Evolutionary conservation across 257 asterid genomes (phyloP).

Genomic region (Knoxia roxburghii): DNA sequence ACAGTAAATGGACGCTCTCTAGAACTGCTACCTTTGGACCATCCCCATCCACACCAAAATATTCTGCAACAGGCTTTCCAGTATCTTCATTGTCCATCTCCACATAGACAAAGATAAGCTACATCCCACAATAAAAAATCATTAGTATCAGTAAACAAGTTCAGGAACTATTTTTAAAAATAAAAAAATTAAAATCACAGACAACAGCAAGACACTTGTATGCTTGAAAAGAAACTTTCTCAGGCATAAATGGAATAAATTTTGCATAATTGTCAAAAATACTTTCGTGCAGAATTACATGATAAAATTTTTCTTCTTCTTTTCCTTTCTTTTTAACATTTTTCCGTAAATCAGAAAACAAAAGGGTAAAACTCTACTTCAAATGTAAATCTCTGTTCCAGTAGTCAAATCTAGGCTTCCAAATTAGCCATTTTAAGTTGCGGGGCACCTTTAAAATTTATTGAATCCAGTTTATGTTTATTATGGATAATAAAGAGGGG

Average conservation of each 20-base stretch:
- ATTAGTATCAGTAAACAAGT: constrained; percentile 7
- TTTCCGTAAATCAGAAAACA: neutral
- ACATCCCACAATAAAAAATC: constrained; percentile 26
- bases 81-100: constrained; percentile 70
- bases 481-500: neutral
- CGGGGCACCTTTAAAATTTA: neutral
- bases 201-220: neutral
- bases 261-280: too few species aligned
- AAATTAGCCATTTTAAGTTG: neutral
- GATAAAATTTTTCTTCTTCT: neutral
- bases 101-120: constrained; percentile 73
- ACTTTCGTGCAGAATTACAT: neutral
- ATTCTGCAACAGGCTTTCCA: constrained; percentile 86
- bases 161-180: neutral
- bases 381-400: neutral
- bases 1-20: neutral
- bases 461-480: neutral
- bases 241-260: neutral
- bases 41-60: constrained; percentile 72
- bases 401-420: neutral
- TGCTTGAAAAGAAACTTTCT: neutral
- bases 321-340: neutral
- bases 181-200: neutral
- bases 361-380: neutral
- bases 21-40: constrained; percentile 51